Evolutionary conservation across 352 stramenopile species (phyloP).

Genomic region (Phytophthora ohioensis): DNA sequence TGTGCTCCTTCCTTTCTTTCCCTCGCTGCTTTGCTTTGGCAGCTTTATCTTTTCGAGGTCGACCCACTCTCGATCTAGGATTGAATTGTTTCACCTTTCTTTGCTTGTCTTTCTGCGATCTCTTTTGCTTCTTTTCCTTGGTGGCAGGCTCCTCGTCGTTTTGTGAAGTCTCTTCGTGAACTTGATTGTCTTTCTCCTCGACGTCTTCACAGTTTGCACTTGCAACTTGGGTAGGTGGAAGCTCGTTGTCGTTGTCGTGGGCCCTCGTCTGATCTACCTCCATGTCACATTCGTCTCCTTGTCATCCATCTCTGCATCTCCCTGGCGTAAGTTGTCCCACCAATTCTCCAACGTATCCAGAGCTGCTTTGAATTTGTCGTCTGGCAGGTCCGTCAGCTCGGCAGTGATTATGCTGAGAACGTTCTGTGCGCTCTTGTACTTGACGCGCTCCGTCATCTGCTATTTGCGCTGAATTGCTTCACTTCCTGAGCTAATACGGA

Average conservation of each 20-base stretch:
- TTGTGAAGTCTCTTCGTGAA: neutral
- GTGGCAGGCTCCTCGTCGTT: neutral
- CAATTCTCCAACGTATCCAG: neutral
- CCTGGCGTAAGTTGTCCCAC: neutral
- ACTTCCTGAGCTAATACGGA: neutral
- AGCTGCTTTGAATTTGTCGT: neutral
- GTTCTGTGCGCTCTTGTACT: slow-evolving; percentile 12
- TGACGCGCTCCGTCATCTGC: neutral
- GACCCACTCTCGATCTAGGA: neutral
- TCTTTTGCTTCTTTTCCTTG: no score
- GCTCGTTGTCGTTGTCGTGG: no score
- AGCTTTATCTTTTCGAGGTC: neutral
- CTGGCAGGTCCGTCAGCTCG: neutral
- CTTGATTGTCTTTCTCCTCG: no score
- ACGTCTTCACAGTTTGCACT: no score
- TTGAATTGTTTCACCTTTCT: neutral
- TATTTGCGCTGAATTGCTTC: neutral
- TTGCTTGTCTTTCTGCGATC: no score
- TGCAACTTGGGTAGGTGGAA: no score
- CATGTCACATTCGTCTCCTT: neutral
- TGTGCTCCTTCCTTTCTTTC: slow-evolving; percentile 2
- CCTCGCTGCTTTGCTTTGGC: neutral
- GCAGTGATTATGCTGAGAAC: slow-evolving; percentile 5
- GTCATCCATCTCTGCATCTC: neutral
- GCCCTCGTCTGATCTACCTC: no score